Base-by-base conservation (phyloP, 2,329 filamentous ascomycete species). In the Cladorrhinum sp. region DNA sequence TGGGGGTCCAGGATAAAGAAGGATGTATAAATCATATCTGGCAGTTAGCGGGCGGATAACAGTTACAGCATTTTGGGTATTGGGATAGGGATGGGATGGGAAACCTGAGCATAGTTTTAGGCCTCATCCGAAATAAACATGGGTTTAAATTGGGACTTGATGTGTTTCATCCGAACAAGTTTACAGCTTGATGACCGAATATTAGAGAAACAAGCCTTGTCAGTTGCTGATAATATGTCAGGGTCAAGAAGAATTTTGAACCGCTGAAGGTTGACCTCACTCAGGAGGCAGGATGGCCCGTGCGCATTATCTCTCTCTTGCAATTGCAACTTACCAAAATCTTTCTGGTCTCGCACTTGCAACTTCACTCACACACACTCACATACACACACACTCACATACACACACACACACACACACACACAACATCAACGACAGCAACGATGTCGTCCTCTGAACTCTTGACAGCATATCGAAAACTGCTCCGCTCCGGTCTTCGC, bases 401-500 rank as follows among this genome's bases (percentile, higher is more conserved):
- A n/a, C n/a, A n/a, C n/a, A n/a, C n/a, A n/a, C n/a, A n/a, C n/a
- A n/a, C n/a, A 26, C 33, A 12, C 21, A 16, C 4, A n/a, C 18
- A 53, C 53, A 26, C 20, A 2, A 23, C 23, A 26, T 20, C 28
- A 49, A 26, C 20, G 3, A 50, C 1, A 50, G 23, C n/a, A 55
- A 58, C 58, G 48, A 33, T 23, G 57, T 12, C 46, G 30, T 9
- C 2, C 51, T 54, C 26, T 12, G 58, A 86, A 28, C 70, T 91
- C 56, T 70, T 87, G 42, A 80, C 82, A 66, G 85, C 88, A 52
- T 95, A 94, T 74, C 84, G 91, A 63, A 79, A 83, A 61, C 79
- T 95, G 33, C 88, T 89, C 70, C 85, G 87, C 57, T 80, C 80
- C 6, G 77, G 84, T 18, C 80, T 93, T n/a, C 84, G 80, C 28